Conservation (phyloP, 139 green algal species). For the Axilococcus clingmanii region DNA sequence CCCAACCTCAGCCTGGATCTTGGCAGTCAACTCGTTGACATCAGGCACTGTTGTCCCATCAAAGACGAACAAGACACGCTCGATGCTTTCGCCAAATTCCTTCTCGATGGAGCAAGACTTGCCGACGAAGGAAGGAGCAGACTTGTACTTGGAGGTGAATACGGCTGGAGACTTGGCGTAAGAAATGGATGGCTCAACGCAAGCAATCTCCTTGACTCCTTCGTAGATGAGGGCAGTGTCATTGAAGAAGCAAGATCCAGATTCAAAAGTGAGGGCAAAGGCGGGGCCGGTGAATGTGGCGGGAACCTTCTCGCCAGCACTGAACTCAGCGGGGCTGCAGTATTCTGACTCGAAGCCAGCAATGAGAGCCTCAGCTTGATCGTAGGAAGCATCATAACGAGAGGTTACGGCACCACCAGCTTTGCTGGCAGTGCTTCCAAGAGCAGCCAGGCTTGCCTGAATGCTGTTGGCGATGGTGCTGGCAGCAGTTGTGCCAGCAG, state of each 20-base stretch:
- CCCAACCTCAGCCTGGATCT: background rate
- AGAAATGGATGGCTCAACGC: conserved; percentile 15
- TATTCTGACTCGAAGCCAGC: background rate
- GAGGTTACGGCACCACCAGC: too few relatives aligned
- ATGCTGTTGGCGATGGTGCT: too few relatives aligned
- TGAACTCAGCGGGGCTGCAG: conserved; percentile 6
- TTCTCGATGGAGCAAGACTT: conserved; percentile 7
- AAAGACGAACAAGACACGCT: conserved; percentile 27
- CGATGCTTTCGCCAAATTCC: conserved; percentile 1
- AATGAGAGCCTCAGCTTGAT: background rate
- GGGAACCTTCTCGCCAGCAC: conserved; percentile 9
- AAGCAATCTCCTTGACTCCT: conserved; percentile 3
- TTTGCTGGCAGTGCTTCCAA: too few relatives aligned
- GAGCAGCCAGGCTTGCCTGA: too few relatives aligned
- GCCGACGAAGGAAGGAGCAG: conserved; percentile 6
- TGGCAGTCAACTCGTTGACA: conserved; percentile 9
- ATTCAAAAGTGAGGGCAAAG: conserved; percentile 11
- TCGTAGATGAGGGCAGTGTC: background rate
- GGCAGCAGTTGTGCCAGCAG: too few relatives aligned
- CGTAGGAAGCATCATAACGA: background rate
- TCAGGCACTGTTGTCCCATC: conserved; percentile 9
- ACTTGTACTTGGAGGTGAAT: conserved; percentile 2
- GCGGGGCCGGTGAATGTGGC: conserved; percentile 11
- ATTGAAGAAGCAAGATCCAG: conserved; percentile 21
- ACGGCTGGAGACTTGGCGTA: background rate